phyloP scores from a whole-genome alignment of 805 yeast species.

The Hanseniaspora clermontiae region DNA sequence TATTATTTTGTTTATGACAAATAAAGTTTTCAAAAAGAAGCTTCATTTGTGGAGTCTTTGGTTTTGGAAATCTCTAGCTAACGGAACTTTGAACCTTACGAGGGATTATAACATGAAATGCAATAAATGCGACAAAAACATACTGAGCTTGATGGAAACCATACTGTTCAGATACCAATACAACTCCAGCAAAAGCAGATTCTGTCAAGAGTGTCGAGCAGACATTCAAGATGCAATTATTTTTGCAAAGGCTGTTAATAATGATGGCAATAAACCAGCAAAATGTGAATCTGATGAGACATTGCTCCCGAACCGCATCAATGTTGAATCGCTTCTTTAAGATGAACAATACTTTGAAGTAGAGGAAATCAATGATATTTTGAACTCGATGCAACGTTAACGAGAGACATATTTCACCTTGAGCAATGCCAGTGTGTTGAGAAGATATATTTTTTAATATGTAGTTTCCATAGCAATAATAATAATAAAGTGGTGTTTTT shows the following conservation, averaged over 20 bases:
- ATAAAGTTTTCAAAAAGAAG: not conserved
- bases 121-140: not conserved
- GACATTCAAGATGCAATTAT: not conserved
- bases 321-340: not conserved
- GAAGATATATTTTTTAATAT: too few relatives aligned
- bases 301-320: not conserved
- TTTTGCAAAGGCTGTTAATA: not conserved
- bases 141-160: not conserved
- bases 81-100: not conserved
- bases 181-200: not conserved
- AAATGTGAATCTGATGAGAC: not conserved
- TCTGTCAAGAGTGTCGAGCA: not conserved
- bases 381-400: not conserved
- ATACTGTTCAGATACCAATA: not conserved
- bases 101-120: not conserved
- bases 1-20: not conserved
- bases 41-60: slow-evolving; percentile 1
- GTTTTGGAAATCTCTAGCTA: not conserved
- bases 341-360: not conserved
- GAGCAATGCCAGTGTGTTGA: too few relatives aligned
- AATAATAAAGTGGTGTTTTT: too few relatives aligned
- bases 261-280: not conserved
- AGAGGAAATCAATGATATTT: not conserved
- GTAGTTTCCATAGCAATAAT: too few relatives aligned
- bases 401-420: not conserved